These are phyloP conservation scores for Gyromitra esculenta DNA, from an alignment of 2,329 filamentous ascomycete species.

Conservation along the genomic window DNA sequence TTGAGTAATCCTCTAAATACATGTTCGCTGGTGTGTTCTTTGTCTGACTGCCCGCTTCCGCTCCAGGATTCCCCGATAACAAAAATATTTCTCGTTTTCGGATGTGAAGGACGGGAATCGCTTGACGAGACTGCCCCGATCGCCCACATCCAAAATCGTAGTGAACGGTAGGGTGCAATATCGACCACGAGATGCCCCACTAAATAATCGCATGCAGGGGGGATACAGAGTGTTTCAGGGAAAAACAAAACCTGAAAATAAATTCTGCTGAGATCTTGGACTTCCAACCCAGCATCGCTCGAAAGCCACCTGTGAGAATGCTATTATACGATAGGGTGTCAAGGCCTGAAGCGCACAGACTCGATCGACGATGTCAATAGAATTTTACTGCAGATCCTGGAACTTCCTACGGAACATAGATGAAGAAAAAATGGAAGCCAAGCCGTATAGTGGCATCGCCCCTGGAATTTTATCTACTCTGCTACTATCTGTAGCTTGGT, in stretches of 20 bases:
- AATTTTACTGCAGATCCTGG: conserved; percentile 9
- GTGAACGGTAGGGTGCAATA: conserved; percentile 27
- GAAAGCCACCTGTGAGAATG: conserved; percentile 11
- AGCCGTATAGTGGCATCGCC: conserved; percentile 13
- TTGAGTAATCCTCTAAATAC: background rate
- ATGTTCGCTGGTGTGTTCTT: background rate
- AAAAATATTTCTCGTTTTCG: conserved; percentile 21
- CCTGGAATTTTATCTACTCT: conserved; percentile 7
- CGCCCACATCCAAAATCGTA: conserved; percentile 37
- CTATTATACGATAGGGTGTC: conserved; percentile 2
- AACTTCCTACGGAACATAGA: conserved; percentile 15
- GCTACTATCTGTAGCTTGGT: conserved; percentile 2
- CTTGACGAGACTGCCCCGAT: conserved; percentile 36
- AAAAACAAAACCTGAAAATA: conserved; percentile 16
- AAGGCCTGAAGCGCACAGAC: conserved; percentile 12
- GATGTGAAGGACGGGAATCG: conserved; percentile 8
- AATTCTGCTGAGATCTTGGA: conserved; percentile 16
- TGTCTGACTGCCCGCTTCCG: conserved; percentile 10
- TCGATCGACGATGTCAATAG: conserved; percentile 16
- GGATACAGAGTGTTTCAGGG: conserved; percentile 25
- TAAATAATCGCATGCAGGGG: conserved; percentile 37
- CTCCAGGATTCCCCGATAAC: conserved; percentile 22
- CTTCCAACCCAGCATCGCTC: conserved; percentile 13
- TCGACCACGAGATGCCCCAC: conserved; percentile 43
- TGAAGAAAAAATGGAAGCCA: conserved; percentile 10